Evolutionary conservation across 805 yeast species (phyloP), one percentile per base, ranked within the genome.

Genomic region (Saccharomyces paradoxus): DNA sequence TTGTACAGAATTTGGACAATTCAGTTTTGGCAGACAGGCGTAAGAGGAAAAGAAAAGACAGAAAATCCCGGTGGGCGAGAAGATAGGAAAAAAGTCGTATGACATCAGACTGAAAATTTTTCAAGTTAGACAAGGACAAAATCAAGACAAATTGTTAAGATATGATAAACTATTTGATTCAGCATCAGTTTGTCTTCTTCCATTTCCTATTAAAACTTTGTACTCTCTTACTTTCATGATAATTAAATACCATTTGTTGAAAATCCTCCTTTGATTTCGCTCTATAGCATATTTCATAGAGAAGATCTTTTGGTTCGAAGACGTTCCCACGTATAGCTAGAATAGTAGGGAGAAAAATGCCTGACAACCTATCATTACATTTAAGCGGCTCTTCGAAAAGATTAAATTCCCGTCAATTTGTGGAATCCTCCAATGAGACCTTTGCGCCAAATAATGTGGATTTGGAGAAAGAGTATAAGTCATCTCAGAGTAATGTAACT

Each of bases 401-500:
- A 37, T 8, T 37, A 17, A 1, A 37, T 17, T 37, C 44, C 17
- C 44, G 22, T 24, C 22, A 37, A 37, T 9, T 21, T 17, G 24
- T 17, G 24, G 24, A 17, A 8, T n/a, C 44, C 9, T 21, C 10
- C 31, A 41, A 41, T 17, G 52, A 41, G 17, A 32, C 22, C 24
- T 49, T 37, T 37, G 44, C 48, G 28, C 31, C 46, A 28, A 50
- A 37, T 21, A 30, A 44, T 10, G 46, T 44, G 26, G 50, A 50
- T 41, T 48, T 48, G 14, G 55, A 49, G 14, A 26, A 27, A 26
- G 44, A 37, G 24, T 37, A 17, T 17, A 37, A 37, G 22, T 1
- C 48, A 53, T 27, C 44, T 53, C 49, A 53, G 21, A 24, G 53
- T 50, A 29, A 22, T 17, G 44, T 51, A 22, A 49, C 46, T 12